Percentiles rank a stretch among this genome's conserved stretches.
Conservation (phyloP, 129 eudicot genomes). For the Deinandra increscens region DNA sequence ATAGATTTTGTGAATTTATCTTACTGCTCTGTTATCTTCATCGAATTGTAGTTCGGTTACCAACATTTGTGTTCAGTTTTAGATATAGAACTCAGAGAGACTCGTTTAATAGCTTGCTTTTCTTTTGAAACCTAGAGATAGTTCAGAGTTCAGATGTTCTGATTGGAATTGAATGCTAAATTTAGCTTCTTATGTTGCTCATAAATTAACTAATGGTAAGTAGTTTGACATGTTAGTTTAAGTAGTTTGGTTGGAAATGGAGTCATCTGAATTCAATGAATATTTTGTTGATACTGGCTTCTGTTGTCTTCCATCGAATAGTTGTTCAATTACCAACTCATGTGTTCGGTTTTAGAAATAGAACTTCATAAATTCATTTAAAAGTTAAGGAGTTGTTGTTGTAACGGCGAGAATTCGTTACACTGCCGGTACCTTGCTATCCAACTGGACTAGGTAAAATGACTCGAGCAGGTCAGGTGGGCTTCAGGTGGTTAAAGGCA, state of each 20-base stretch:
- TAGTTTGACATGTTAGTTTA: neutral
- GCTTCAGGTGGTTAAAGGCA: too few relatives aligned
- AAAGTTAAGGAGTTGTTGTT: neutral
- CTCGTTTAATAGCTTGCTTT: neutral
- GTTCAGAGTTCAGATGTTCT: neutral
- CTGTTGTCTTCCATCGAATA: constrained; percentile 9
- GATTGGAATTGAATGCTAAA: neutral
- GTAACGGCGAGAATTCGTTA: too few relatives aligned
- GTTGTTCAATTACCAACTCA: neutral
- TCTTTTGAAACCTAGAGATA: neutral
- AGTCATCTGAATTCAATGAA: neutral
- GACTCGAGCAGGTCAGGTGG: too few relatives aligned
- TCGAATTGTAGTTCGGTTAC: neutral
- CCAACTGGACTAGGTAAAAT: too few relatives aligned
- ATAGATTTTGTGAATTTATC: neutral
- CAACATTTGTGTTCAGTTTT: neutral
- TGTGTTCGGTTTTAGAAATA: neutral
- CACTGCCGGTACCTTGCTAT: too few relatives aligned
- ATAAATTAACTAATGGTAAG: neutral
- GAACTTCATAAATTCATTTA: neutral
- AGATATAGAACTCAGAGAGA: neutral
- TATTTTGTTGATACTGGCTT: neutral
- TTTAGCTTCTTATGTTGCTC: neutral
- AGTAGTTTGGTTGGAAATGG: constrained; percentile 9
- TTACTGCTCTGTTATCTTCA: neutral